These are phyloP conservation scores for Myriosclerotinia duriaeana DNA, from an alignment of 2,329 filamentous ascomycete species.

Conservation along the genomic window DNA sequence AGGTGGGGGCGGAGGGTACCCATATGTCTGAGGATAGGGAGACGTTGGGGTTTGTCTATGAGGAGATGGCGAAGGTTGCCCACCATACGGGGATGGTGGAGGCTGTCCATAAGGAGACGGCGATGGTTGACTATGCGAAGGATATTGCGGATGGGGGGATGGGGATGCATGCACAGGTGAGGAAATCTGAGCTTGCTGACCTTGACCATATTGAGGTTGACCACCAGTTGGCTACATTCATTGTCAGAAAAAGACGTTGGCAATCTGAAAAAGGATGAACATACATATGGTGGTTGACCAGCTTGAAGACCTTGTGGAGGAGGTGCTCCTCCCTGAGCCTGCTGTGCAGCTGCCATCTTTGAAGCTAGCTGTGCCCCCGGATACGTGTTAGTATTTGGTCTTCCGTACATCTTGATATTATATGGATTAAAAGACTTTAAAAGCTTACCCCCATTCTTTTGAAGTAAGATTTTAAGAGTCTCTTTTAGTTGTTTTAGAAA, in stretches of 20 bases:
- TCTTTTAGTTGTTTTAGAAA: neutral
- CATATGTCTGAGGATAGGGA: conserved; percentile 15
- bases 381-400: conserved; percentile 22
- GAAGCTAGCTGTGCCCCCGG: conserved; percentile 20
- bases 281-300: conserved; percentile 22
- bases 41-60: neutral
- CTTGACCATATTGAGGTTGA: conserved; percentile 18
- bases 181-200: conserved; percentile 15
- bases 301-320: conserved; percentile 17
- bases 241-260: neutral
- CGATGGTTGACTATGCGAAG: conserved; percentile 1
- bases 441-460: conserved; percentile 25
- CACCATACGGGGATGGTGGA: neutral
- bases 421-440: conserved; percentile 13
- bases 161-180: conserved; percentile 14
- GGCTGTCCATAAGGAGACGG: conserved; percentile 7
- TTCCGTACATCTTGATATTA: conserved; percentile 13
- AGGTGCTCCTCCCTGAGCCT: conserved; percentile 14
- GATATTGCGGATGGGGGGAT: conserved; percentile 12
- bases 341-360: conserved; percentile 24
- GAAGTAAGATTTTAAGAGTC: conserved; percentile 20
- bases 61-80: neutral
- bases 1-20: neutral
- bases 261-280: neutral
- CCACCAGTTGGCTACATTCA: conserved; percentile 17